Base-by-base conservation (phyloP, 768 basidiomycete genomes). In the Xerocomellus dryophilus region DNA sequence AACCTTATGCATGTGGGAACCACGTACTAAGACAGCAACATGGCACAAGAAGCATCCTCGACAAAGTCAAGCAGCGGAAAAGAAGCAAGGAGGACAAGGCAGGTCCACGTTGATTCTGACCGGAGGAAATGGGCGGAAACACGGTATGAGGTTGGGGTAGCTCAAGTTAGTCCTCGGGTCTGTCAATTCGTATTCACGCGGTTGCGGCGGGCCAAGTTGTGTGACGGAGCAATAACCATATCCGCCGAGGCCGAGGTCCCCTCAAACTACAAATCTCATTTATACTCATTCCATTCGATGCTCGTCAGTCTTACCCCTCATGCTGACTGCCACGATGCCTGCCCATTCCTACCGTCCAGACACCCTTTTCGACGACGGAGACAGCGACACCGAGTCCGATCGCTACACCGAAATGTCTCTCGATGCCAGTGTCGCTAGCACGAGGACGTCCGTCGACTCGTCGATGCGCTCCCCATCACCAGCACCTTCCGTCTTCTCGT, bases 401-500 rank as follows among this genome's bases (percentile, higher is more conserved):
- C 61, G 67, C 47, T 72, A 70, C 53, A 82, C 81, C 11, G 60
- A 74, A 15, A 69, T 74, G 38, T 78, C 79, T 34, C 61, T 74
- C 21, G 69, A 75, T 36, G 62, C 67, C 29, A 79, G 76, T 45
- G 58, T 65, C 9, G 72, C 69, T 4, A 78, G 74, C 62, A 83
- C 86, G 0, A 70, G 70, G 21, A 87, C 85, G 2, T 86, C 87
- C 15, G 73, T 76, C 47, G 82, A 83, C 60, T 59, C 66, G 42
- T 84, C 84, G 1, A 80, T 81, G 76, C 84, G 83, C 47, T 85
- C 85, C 10, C 69, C 66, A 2, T 89, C 89, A 4, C 88, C 89
- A 3, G 69, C 71, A 12, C 85, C 84, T 8, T 90, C 89, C 23
- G 79, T 91, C 8, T 76, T 80, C 63, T 89, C 88, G 1, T 66